These are phyloP conservation scores for Neonectria magnoliae DNA, from an alignment of 2,329 filamentous ascomycete genomes.

Conservation along the genomic window DNA sequence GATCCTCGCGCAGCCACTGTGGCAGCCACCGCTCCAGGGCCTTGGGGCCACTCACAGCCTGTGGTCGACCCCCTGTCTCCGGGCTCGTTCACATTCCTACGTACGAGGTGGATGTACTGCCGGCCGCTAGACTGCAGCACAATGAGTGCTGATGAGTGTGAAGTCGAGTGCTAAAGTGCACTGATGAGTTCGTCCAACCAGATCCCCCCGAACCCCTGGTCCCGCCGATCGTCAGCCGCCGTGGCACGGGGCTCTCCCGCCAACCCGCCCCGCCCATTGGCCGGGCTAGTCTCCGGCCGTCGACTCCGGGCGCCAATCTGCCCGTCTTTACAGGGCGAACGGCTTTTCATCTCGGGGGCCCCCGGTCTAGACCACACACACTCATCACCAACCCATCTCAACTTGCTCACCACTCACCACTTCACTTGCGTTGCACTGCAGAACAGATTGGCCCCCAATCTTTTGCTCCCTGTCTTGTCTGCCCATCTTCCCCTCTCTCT, in stretches of 20 bases:
- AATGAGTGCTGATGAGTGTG: not conserved
- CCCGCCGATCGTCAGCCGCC: slow-evolving; percentile 14
- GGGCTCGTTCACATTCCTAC: not conserved
- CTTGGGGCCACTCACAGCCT: not conserved
- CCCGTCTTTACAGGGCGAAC: slow-evolving; percentile 1
- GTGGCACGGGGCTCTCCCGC: slow-evolving; percentile 8
- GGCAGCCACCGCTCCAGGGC: not conserved
- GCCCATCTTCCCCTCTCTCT: not conserved
- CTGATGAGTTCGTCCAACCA: slow-evolving; percentile 7
- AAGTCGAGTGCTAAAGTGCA: not conserved
- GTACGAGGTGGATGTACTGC: not conserved
- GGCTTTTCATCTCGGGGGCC: not conserved
- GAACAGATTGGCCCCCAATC: not conserved
- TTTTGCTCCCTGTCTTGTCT: not conserved
- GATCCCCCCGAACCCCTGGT: not conserved
- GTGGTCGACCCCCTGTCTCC: not conserved
- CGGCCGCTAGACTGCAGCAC: not conserved
- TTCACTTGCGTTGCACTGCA: no score
- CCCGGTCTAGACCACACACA: not conserved
- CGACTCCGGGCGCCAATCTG: slow-evolving; percentile 6
- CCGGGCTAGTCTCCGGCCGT: not conserved
- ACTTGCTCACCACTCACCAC: not conserved
- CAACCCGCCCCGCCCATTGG: not conserved
- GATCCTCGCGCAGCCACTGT: no score
- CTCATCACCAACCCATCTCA: not conserved